These are phyloP conservation scores for Daldinia childiae DNA, from an alignment of 495 filamentous ascomycete genomes.

Conservation along the genomic window DNA sequence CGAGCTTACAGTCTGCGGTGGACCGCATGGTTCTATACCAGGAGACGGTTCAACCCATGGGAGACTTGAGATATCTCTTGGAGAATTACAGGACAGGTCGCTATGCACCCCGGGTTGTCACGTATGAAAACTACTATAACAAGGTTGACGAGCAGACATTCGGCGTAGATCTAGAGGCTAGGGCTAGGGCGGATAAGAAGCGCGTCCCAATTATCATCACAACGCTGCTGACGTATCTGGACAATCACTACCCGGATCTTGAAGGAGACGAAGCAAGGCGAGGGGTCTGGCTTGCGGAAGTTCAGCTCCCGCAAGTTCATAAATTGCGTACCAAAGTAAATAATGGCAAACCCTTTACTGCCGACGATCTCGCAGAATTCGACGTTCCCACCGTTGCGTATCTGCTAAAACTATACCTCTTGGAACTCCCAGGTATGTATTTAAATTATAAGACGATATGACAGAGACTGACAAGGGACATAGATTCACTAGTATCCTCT, in stretches of 20 bases:
- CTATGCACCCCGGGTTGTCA: constrained; percentile 89
- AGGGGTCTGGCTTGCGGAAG: constrained; percentile 93
- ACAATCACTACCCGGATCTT: constrained; percentile 95
- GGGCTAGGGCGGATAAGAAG: constrained; percentile 92
- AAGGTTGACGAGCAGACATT: constrained; percentile 98
- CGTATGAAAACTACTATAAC: constrained; percentile 99
- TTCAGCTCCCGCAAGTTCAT: constrained; percentile 85
- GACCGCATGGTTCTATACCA: constrained; percentile 99
- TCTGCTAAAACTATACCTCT: constrained; percentile 91
- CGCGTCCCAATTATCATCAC: constrained; percentile 94
- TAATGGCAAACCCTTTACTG: constrained; percentile 82
- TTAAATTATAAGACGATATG: not conserved
- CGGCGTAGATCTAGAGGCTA: constrained; percentile 93
- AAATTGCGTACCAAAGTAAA: constrained; percentile 84
- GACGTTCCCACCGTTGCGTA: constrained; percentile 94
- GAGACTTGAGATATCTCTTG: constrained; percentile 93
- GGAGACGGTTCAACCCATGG: constrained; percentile 92
- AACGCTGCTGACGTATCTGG: constrained; percentile 89
- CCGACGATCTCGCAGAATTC: constrained; percentile 81
- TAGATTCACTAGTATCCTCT: constrained; percentile 95
- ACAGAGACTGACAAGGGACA: constrained; percentile 34
- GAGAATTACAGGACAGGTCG: constrained; percentile 97
- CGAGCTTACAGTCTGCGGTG: constrained; percentile 90
- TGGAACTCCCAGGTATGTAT: constrained; percentile 88
- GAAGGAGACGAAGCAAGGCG: constrained; percentile 95